Percentiles rank a stretch among this genome's conserved stretches.
These are phyloP conservation scores for Erodium maritimum DNA, from an alignment of 345 rosid species.

Conservation along the genomic window DNA sequence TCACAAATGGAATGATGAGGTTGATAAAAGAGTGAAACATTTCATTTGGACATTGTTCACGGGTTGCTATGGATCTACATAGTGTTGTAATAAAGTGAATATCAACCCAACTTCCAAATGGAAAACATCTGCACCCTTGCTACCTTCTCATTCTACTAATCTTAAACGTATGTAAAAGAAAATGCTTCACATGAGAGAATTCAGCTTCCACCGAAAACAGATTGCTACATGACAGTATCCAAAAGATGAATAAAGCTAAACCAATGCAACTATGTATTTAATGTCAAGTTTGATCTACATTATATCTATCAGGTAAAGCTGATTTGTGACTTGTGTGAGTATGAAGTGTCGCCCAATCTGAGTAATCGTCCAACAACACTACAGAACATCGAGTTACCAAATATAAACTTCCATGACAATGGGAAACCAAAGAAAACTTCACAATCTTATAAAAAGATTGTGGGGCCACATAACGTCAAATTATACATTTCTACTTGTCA, in stretches of 20 bases:
- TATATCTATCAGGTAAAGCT: neutral
- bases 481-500: too few relatives aligned
- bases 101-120: too few relatives aligned
- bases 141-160: neutral
- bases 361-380: neutral
- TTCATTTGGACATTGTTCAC: too few relatives aligned
- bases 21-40: too few relatives aligned
- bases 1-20: too few relatives aligned
- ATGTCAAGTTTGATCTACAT: neutral
- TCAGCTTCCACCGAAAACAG: neutral
- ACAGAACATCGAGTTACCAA: neutral
- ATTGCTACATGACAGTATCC: neutral
- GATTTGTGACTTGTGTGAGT: neutral
- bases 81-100: too few relatives aligned
- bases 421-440: neutral
- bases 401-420: too few relatives aligned
- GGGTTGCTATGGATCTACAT: too few relatives aligned
- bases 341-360: neutral
- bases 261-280: too few relatives aligned
- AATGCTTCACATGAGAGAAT: neutral
- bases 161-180: neutral
- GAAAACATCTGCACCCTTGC: neutral
- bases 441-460: too few relatives aligned
- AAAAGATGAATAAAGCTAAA: too few relatives aligned
- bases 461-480: too few relatives aligned